Conservation (phyloP, 2,329 filamentous ascomycete genomes). For the Colletotrichum sp. region DNA sequence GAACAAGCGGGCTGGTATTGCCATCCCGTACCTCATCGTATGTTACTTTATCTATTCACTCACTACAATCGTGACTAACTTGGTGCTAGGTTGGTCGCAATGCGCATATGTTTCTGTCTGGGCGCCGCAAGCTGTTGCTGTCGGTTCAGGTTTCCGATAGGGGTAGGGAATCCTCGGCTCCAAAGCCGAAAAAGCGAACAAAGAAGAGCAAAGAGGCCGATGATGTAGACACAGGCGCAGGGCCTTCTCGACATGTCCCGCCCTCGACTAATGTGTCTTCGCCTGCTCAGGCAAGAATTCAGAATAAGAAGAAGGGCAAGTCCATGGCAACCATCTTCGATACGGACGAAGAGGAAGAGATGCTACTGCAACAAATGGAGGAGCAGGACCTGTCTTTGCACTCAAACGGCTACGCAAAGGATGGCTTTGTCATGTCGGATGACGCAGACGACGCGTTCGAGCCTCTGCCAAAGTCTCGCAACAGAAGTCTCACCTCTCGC, state of each 20-base stretch:
- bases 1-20: constrained; percentile 67
- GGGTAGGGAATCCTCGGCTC: constrained; percentile 28
- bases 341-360: constrained; percentile 18
- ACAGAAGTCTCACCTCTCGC: constrained; percentile 8
- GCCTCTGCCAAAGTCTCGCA: constrained; percentile 38
- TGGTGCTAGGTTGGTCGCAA: constrained; percentile 41
- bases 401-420: constrained; percentile 50
- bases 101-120: constrained; percentile 47
- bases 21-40: constrained; percentile 75
- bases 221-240: constrained; percentile 28
- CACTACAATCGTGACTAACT: neutral
- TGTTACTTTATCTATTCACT: constrained; percentile 36
- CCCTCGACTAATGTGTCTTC: constrained; percentile 59
- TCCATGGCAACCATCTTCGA: constrained; percentile 24
- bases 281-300: constrained; percentile 33
- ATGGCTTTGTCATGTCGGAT: constrained; percentile 54
- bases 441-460: constrained; percentile 54
- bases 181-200: constrained; percentile 37
- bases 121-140: constrained; percentile 51
- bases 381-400: constrained; percentile 44
- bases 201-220: constrained; percentile 40
- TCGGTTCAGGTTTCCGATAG: constrained; percentile 43
- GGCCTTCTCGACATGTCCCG: constrained; percentile 26
- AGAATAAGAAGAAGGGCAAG: constrained; percentile 34
- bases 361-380: constrained; percentile 32